Conservation (phyloP, 371 early-diverging fungal genomes). For the Zychaea mexicana region DNA sequence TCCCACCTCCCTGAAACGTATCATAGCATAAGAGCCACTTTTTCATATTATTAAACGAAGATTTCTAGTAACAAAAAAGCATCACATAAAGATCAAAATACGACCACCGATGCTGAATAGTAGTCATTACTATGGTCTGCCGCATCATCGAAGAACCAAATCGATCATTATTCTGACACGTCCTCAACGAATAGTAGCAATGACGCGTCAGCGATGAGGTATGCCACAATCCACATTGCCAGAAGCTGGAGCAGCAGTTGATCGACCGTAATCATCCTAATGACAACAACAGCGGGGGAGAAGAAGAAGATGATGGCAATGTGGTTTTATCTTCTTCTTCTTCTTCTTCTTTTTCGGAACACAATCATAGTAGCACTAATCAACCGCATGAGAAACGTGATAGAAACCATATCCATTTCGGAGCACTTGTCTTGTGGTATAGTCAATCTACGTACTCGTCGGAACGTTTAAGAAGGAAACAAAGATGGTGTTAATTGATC, state of each 20-base stretch:
- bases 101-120: too few species aligned
- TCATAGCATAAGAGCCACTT: not conserved
- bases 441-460: too few species aligned
- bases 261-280: not conserved
- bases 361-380: too few species aligned
- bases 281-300: too few species aligned
- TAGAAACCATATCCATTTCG: too few species aligned
- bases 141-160: not conserved
- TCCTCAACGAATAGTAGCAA: not conserved
- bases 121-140: not conserved
- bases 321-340: not conserved
- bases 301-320: not conserved
- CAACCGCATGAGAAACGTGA: too few species aligned
- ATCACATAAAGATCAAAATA: not conserved
- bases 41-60: not conserved
- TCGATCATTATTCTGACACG: not conserved
- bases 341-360: too few species aligned
- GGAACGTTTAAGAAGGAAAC: too few species aligned
- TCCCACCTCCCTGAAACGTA: conserved; percentile 4
- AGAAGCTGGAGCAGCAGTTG: not conserved
- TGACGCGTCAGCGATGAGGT: not conserved
- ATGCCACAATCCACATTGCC: conserved; percentile 2
- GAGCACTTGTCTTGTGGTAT: too few species aligned
- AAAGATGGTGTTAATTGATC: too few species aligned
- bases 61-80: too few species aligned